Percentiles rank a stretch among this genome's conserved stretches.
These are phyloP conservation scores for Scenedesmus sp. DNA, from an alignment of 163 green algal species.

Conservation along the genomic window DNA sequence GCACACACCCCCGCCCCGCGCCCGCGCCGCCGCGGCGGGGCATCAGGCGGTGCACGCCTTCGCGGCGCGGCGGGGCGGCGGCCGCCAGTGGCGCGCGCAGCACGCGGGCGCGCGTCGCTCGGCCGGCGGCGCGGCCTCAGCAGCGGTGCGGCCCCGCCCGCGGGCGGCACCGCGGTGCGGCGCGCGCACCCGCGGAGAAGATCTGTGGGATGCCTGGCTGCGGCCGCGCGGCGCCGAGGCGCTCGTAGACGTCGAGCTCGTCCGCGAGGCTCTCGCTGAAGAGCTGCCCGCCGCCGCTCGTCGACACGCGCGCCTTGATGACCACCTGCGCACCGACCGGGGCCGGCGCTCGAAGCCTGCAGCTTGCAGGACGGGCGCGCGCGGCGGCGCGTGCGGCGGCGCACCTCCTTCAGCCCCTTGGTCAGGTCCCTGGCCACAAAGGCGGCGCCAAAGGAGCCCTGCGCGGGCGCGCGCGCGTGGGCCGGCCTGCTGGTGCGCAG, in stretches of 20 bases:
- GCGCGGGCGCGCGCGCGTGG: no score
- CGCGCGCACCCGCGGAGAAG: slow-evolving; percentile 7
- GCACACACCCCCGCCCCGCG: slow-evolving; percentile 5
- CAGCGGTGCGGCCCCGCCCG: neutral
- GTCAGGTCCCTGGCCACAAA: no score
- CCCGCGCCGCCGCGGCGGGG: neutral
- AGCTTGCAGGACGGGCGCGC: no score
- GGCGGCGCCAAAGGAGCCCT: no score
- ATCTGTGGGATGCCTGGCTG: neutral
- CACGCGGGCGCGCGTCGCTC: no score
- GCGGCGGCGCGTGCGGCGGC: no score
- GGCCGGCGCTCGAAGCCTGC: no score
- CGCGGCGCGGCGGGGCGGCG: no score
- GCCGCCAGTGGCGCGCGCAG: no score
- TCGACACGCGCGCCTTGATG: slow-evolving; percentile 8
- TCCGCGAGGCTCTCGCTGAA: neutral
- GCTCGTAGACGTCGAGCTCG: slow-evolving; percentile 7
- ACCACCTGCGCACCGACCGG: neutral
- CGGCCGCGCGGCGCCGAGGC: neutral
- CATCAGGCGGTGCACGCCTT: slow-evolving; percentile 26
- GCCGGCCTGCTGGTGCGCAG: no score
- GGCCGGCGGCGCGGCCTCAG: neutral
- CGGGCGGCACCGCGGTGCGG: no score
- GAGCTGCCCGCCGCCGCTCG: neutral
- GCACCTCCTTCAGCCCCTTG: no score